Base-by-base conservation (phyloP, 768 basidiomycete species). In the Strobilomyces dryophilus region DNA sequence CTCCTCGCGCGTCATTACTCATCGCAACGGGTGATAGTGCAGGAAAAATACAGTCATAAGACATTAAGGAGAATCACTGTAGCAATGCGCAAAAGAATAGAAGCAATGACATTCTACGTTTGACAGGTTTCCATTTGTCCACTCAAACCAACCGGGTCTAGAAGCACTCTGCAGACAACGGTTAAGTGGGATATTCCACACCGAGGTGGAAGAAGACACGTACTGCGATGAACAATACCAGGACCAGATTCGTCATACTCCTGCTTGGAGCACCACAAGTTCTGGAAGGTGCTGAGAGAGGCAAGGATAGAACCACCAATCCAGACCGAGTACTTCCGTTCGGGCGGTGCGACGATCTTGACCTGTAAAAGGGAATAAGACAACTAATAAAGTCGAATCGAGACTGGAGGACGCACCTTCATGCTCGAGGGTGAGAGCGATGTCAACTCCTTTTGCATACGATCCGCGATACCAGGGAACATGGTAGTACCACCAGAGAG, bases 241-340 rank as follows among this genome's bases (percentile, higher is more conserved):
- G 87, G 87, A 43, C 87, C 87, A 51, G 79, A 80, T 71, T 90
- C 92, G 69, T 93, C 92, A 74, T 93, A 94, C 76, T 94, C 92
- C 66, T 92, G 89, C 74, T 91, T 91, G 53, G 86, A 85, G 74
- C 87, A 87, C 92, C 94, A 97, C 74, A 95, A 76, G 70, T 93
- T 94, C 78, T 95, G 93, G 93, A 95, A 95, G 62, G 93, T 95
- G 66, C 83, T 87, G 46, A 97, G 81, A 31, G 91, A 93, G 42
- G 92, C 93, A 61, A 90, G 74, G 63, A 89, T 90, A 40, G 85
- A 87, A 54, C 87, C 88, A 75, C 88, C 88, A 62, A 93, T 93
- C 90, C 94, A 97, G 73, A 95, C 93, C 50, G 90, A 92, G 81
- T 93, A 93, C 71, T 92, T 95, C 63, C 92, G 79, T 78, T 95